Base-by-base conservation (phyloP, 1,284 basidiomycete species). In the Megacollybia platyphylla region DNA sequence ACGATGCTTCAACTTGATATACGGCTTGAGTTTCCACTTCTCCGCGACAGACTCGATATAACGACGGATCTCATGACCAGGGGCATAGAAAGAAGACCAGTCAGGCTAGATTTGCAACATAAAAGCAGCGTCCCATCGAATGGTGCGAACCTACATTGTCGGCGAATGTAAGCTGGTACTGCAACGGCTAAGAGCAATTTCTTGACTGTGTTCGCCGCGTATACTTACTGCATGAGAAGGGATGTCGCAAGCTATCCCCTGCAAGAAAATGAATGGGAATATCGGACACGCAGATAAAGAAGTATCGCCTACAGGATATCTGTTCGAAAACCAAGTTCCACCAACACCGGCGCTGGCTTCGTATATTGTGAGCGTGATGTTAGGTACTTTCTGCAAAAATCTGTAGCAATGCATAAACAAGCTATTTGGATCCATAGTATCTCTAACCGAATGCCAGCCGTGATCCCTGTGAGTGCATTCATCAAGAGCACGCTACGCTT, bases 131-230 rank as follows among this genome's bases (percentile, higher is more conserved):
- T 39, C 29, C 24, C n/a, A 6, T 41, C 13, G 4, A 15, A 24
- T 29, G 8, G 7, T 37, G 4, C 30, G 17, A 17, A 44, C 57
- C 43, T 48, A 62, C 73, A 48, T 77, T 76, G 11, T 63, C 59
- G 45, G 72, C 71, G 42, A 79, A 80, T 0, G 71, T 71, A 11
- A 71, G 59, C 54, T 76, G 74, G 51, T 79, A 79, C 73, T 79
- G 49, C 7, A 44, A 41, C 36, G 20, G 29, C n/a, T 13, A 30
- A 13, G 20, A 34, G 27, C 27, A 8, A 8, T 26, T 30, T 6
- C 7, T 30, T 4, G 11, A 5, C 26, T 41, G 39, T n/a, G 41
- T 39, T 28, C 2, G 37, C 13, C 18, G 10, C 10, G 10, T 17
- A 13, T 4, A 53, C 67, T 45, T 52, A 73, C 70, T 41, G 60